Base-by-base conservation (phyloP, 352 stramenopile genomes). In the Pythium periplocum region DNA sequence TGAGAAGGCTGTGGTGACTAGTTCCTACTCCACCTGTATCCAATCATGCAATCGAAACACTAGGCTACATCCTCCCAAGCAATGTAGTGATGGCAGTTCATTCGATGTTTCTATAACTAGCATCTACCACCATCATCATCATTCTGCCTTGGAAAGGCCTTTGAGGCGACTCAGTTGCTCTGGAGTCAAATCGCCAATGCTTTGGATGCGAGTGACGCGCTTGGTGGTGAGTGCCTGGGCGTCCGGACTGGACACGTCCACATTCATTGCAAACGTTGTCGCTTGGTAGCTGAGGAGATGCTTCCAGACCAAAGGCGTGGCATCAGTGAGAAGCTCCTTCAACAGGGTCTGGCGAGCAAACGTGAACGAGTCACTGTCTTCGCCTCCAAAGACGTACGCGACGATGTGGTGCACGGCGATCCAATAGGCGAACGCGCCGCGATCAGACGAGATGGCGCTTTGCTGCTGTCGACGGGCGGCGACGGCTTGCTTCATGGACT, bases 351-450 rank as follows among this genome's bases (percentile, higher is more conserved):
- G 78, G 1, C 78, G 75, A 1, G 67, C 67, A 39, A 69, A 72
- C 45, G 64, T 87, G 38, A 89, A 53, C 5, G 59, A 50, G 10
- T 41, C 41, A 2, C 7, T 62, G 10, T 70, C 57, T 2, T 57
- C 49, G 33, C 44, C 51, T 3, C 46, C 42, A 55, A 88, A 87
- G 43, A 88, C 32, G 41, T 88, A 90, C 11, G 58, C 64, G 2
- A 71, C 62, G 17, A 87, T 38, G 57, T 87, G 67, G 49, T 91
- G 68, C 32, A 91, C 59, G 6, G 78, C 78, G 8, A 91, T 6
- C 34, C 62, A 69, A 50, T 86, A 91, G 6, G 68, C 75, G 53
- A 91, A 86, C 26, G 41, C 36, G 0, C 78, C 80, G 6, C 63
- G 64, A 35, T 60, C 37, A 34, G 68, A 53, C 1, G 68, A 64